Evolutionary conservation across 331 rosid genomes (phyloP), one percentile per base, ranked within the genome.

Genomic region (Acacia pycnantha): DNA sequence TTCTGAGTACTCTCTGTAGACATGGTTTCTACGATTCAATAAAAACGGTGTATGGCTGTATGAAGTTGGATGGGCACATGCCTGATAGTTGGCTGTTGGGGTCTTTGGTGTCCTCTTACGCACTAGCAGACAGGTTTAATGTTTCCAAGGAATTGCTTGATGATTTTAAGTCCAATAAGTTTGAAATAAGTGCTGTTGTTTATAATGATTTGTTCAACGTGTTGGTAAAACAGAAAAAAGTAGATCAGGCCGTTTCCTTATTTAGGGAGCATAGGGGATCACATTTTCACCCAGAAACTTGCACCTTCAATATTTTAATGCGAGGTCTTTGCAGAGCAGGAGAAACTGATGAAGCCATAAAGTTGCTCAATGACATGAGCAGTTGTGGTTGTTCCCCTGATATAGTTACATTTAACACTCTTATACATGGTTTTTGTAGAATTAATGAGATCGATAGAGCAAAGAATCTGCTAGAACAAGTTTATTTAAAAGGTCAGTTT

Each of bases 221-320:
- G 46, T 74, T 94, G 90, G 86, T 90, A 14, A 90, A 81, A 37
- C 83, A 74, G 83, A 87, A 90, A 78, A 90, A 75, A 82, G 86
- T 88, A 59, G 74, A 74, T 71, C 94, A 88, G 74, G 97, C 95
- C 37, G 80, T 94, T 85, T 44, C 51, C 77, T 78, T 94, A 70
- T 89, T 94, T 77, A 89, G 90, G 82, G 93, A 92, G 82, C 88
- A 87, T 59, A 56, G 82, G 69, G 83, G 80, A 74, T 87, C 77
- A 35, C 80, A 66, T 69, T 88, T 84, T 79, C 33, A 16, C n/a
- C 97, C 93, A 0, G 91, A 83, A 68, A 87, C 81, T 15, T 89
- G 88, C 84, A 92, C 92, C 22, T 86, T 91, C 82, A 94, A 92
- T 74, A 86, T 92, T 85, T 81, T 94, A n/a, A 83, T 94, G 84